phyloP scores from a whole-genome alignment of 2,329 filamentous ascomycete species.

The Colletotrichum theobromicola region DNA sequence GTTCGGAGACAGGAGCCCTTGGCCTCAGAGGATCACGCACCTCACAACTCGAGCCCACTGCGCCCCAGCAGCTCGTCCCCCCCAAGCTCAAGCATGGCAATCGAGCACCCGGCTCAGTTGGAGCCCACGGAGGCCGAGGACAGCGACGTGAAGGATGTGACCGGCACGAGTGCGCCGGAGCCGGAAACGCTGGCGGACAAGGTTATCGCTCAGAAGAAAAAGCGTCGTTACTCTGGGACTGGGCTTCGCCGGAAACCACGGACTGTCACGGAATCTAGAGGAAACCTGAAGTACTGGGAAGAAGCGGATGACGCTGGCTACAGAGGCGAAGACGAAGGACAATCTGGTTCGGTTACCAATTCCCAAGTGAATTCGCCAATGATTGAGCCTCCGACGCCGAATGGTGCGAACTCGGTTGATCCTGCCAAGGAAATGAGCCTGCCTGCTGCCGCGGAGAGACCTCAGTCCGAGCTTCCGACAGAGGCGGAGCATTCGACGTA shows the following conservation, averaged over 20 bases:
- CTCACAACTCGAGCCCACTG: conserved; percentile 10
- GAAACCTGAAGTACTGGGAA: conserved; percentile 89
- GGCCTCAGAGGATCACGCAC: conserved; percentile 15
- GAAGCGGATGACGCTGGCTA: conserved; percentile 87
- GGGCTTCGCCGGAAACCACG: conserved; percentile 77
- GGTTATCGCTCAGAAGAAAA: conserved; percentile 47
- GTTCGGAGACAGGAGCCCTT: conserved; percentile 16
- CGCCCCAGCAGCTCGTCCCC: conserved; percentile 10
- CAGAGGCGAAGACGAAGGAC: conserved; percentile 67
- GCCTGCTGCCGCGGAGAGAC: neutral
- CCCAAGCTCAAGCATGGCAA: neutral
- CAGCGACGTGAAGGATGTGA: conserved; percentile 56
- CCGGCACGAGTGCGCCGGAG: conserved; percentile 70
- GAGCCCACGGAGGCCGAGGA: conserved; percentile 30
- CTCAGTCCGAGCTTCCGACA: neutral
- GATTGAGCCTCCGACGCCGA: conserved; percentile 14
- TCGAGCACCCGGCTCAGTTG: neutral
- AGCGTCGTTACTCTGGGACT: conserved; percentile 85
- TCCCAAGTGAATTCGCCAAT: conserved; percentile 19
- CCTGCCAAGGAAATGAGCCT: neutral
- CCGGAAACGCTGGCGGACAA: conserved; percentile 57
- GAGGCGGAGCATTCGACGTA: conserved; percentile 3
- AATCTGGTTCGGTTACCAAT: conserved; percentile 2
- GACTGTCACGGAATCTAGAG: conserved; percentile 72
- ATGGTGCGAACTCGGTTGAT: neutral